Conservation (phyloP, 2,329 filamentous ascomycete genomes). For the Aschersonia sp. region DNA sequence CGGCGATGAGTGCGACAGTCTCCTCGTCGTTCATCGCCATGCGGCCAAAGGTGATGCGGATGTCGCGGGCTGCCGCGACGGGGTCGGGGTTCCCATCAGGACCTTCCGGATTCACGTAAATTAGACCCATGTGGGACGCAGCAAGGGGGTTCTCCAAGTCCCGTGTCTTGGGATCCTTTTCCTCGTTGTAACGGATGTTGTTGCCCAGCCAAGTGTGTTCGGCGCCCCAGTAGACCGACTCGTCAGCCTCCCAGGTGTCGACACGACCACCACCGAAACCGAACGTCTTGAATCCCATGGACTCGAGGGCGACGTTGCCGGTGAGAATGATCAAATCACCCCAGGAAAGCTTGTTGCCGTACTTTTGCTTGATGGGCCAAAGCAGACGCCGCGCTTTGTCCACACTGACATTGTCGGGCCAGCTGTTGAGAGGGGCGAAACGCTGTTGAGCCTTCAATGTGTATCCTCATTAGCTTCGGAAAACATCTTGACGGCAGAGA, state of each 20-base stretch:
- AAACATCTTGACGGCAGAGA: not conserved
- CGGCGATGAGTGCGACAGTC: slow-evolving; percentile 65
- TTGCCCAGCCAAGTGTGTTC: slow-evolving; percentile 66
- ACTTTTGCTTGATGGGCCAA: slow-evolving; percentile 76
- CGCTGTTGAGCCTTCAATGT: slow-evolving; percentile 49
- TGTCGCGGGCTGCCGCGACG: slow-evolving; percentile 53
- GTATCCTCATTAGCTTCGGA: not conserved
- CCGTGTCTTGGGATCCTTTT: slow-evolving; percentile 39
- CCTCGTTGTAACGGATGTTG: slow-evolving; percentile 49
- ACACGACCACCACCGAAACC: slow-evolving; percentile 60
- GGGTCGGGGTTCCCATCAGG: slow-evolving; percentile 60
- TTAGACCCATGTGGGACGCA: slow-evolving; percentile 56
- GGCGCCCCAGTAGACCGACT: slow-evolving; percentile 64
- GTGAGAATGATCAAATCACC: slow-evolving; percentile 57
- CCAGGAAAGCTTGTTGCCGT: slow-evolving; percentile 72
- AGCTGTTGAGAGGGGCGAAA: slow-evolving; percentile 66
- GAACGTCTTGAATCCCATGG: slow-evolving; percentile 60
- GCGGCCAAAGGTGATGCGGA: slow-evolving; percentile 58
- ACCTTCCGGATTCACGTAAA: slow-evolving; percentile 72
- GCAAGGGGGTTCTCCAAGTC: slow-evolving; percentile 55
- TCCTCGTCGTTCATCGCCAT: slow-evolving; percentile 80
- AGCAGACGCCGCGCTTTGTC: slow-evolving; percentile 70
- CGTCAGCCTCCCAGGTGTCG: slow-evolving; percentile 63
- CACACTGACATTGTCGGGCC: slow-evolving; percentile 65
- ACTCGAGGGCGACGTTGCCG: slow-evolving; percentile 64